Evolutionary conservation across 75 land plant genomes (phyloP), one percentile per base, ranked within the genome.

Genomic region (Sequoiadendron giganteum): DNA sequence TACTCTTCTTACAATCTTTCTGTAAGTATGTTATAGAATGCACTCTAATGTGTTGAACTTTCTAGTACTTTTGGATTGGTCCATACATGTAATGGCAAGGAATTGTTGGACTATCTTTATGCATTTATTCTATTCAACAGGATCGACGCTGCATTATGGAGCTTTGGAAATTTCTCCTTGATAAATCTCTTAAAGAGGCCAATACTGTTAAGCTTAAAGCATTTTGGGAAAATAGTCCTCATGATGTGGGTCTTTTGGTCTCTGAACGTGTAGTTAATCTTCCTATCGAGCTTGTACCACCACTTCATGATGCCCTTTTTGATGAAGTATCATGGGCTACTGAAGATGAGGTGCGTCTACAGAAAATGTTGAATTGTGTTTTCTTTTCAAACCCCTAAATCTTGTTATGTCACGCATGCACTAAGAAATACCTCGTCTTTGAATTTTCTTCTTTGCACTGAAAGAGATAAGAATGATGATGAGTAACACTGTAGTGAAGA

Each of bases 301-400:
- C 95, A 25, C 93, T 95, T 18, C 95, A 95, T 92, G 92, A 94
- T 90, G 96, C 91, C 5, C 90, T 98, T 7, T 95, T 98, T 93
- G 97, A 96, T 92, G 99, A 98, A 88, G 85, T 98, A 38, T 89
- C 91, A 88, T 98, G 99, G 99, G 99, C 99, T 40, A 95, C 93
- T n/a, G 98, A 98, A 92, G 99, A 98, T 94, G 98, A 96, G 98
- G 99, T 98, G 87, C 19, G 43, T 87, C 1, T 72, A 7, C 68
- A 56, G 72, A 48, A 48, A 52, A 28, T 13, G 5, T 88, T 16
- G 15, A 3, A 40, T 15, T 75, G 10, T 40, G 2, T 61, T 88
- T 83, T 25, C 25, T 86, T 25, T 86, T 88, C 40, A 10, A 55
- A 82, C 45, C 48, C 18, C 38, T 65, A 87, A 85, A 68, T 88